Conservation (phyloP, 139 green algal species). For the Tetraselmis chui region DNA sequence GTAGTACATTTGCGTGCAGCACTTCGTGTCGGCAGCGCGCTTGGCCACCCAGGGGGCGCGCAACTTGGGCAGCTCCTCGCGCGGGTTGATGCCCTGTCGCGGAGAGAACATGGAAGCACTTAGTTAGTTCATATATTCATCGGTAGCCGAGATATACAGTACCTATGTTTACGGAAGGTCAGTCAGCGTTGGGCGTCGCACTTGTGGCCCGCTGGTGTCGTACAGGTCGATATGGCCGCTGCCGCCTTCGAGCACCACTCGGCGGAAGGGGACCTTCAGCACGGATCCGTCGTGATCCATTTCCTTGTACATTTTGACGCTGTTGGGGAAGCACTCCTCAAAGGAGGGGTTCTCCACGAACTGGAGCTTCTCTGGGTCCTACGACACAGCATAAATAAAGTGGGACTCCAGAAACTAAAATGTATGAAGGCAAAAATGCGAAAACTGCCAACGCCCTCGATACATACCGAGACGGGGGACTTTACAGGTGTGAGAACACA, state of each 20-base stretch:
- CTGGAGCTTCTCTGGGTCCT: slow-evolving; percentile 39
- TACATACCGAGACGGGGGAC: neutral
- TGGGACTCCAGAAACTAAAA: neutral
- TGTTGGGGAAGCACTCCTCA: slow-evolving; percentile 73
- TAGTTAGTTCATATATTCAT: no score
- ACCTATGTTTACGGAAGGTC: no score
- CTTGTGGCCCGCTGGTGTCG: slow-evolving; percentile 84
- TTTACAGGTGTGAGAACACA: neutral
- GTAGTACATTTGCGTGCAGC: slow-evolving; percentile 73
- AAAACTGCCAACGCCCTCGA: neutral
- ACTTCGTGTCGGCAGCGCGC: slow-evolving; percentile 51
- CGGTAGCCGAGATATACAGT: no score
- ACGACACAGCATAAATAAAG: neutral
- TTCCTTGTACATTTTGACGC: slow-evolving; percentile 62
- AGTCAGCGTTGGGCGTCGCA: slow-evolving; percentile 15
- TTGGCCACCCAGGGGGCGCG: slow-evolving; percentile 63
- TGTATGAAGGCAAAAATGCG: neutral
- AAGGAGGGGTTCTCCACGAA: slow-evolving; percentile 71
- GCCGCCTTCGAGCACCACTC: slow-evolving; percentile 71
- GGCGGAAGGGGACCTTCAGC: slow-evolving; percentile 72
- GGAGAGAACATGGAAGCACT: no score
- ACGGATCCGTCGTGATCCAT: slow-evolving; percentile 44
- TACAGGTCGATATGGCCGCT: slow-evolving; percentile 76
- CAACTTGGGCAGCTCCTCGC: slow-evolving; percentile 69
- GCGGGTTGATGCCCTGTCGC: slow-evolving; percentile 48